Conservation (phyloP, 352 stramenopile genomes). For the Phytophthora pini region DNA sequence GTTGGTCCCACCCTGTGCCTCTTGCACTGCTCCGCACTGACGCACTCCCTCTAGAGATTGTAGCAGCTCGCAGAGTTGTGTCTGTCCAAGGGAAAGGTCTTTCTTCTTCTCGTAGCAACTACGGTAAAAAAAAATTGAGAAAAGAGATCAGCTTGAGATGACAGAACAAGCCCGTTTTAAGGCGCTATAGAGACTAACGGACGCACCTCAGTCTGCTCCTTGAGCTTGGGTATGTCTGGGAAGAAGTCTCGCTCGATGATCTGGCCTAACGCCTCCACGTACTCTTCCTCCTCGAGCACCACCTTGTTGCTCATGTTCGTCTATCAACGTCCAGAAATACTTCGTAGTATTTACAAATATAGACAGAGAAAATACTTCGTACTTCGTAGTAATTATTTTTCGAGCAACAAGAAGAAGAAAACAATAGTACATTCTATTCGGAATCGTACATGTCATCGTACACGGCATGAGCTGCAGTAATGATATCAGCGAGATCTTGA, state of each 20-base stretch:
- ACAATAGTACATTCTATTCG: conserved; percentile 14
- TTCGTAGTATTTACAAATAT: conserved; percentile 24
- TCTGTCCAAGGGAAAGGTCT: conserved; percentile 27
- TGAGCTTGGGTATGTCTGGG: conserved; percentile 68
- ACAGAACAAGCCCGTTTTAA: background rate
- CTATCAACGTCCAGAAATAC: background rate
- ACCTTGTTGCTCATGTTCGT: conserved; percentile 43
- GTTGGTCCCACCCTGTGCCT: conserved; percentile 66
- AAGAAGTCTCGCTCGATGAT: conserved; percentile 92
- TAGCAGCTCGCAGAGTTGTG: conserved; percentile 22
- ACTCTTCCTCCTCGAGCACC: conserved; percentile 84
- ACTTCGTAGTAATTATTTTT: too few relatives aligned
- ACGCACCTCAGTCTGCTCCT: conserved; percentile 59
- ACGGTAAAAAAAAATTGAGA: background rate
- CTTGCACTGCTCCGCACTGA: conserved; percentile 33
- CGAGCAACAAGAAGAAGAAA: too few relatives aligned
- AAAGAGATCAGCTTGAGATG: background rate
- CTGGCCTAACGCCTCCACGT: conserved; percentile 71
- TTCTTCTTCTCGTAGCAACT: conserved; percentile 40
- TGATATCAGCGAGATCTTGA: conserved; percentile 44
- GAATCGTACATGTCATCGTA: conserved; percentile 49
- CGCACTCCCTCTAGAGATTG: conserved; percentile 7
- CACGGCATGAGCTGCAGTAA: conserved; percentile 41
- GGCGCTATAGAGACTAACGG: background rate
- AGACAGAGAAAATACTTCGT: conserved; percentile 2